phyloP scores from a whole-genome alignment of 2,329 filamentous ascomycete genomes.

The Neofusicoccum cordaticola region DNA sequence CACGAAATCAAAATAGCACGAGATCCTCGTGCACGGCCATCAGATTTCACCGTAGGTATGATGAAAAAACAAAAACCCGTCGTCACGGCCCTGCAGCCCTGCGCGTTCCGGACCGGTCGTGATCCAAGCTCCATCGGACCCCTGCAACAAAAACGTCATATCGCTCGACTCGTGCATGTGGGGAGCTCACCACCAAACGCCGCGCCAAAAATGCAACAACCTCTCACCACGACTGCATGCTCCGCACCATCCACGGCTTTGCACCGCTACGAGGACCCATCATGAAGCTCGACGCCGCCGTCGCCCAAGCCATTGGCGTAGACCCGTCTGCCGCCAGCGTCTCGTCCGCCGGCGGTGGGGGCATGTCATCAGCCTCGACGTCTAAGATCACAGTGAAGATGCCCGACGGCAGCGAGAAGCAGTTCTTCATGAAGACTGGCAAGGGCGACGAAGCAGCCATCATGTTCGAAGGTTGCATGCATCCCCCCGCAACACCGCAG shows the following conservation, averaged over 20 bases:
- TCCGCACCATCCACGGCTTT: background rate
- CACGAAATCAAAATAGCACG: background rate
- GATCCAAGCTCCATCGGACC: constrained; percentile 6
- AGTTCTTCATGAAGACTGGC: constrained; percentile 73
- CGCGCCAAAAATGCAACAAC: background rate
- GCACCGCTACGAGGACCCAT: constrained; percentile 14
- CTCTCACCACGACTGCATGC: background rate
- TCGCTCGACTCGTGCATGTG: constrained; percentile 1
- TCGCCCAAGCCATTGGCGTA: constrained; percentile 60
- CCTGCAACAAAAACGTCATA: constrained; percentile 8
- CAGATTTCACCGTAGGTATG: constrained; percentile 15
- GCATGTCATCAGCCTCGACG: constrained; percentile 62
- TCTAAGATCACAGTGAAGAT: constrained; percentile 55
- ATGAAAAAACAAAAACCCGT: background rate
- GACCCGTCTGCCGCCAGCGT: constrained; percentile 56
- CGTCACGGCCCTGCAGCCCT: background rate
- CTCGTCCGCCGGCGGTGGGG: constrained; percentile 62
- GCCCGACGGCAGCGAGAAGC: constrained; percentile 49
- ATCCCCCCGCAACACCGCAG: background rate
- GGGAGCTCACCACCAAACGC: background rate
- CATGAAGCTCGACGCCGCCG: constrained; percentile 61
- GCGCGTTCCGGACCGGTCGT: background rate
- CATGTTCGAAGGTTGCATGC: constrained; percentile 66
- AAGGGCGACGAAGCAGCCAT: constrained; percentile 56
- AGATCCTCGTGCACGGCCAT: background rate